Evolutionary conservation across 768 basidiomycete genomes (phyloP).

Genomic region (Termitomyces sp.): DNA sequence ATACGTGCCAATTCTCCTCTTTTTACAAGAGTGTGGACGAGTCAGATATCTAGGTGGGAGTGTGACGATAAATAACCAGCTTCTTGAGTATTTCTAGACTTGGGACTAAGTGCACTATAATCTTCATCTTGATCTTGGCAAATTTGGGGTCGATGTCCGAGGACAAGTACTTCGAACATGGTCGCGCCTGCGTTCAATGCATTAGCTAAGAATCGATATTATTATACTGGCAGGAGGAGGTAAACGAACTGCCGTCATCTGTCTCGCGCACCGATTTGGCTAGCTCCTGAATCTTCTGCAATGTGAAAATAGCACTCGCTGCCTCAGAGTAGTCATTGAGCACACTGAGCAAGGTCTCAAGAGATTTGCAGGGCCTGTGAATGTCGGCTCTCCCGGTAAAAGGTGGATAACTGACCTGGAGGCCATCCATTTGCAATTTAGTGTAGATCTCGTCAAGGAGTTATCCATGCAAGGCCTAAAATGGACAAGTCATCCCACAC

Average conservation of each 20-base stretch:
- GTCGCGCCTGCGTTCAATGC: conserved; percentile 58
- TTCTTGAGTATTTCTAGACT: too few species aligned
- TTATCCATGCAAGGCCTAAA: background rate
- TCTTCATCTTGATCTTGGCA: conserved; percentile 61
- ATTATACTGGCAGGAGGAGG: background rate
- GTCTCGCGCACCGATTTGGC: conserved; percentile 65
- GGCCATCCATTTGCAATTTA: conserved; percentile 8
- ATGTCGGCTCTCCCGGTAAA: conserved; percentile 64
- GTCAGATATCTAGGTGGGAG: background rate
- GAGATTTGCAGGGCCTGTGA: conserved; percentile 75
- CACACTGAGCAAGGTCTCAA: conserved; percentile 60
- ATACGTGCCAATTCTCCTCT: conserved; percentile 50
- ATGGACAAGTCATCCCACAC: conserved; percentile 1
- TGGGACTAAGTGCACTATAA: too few species aligned
- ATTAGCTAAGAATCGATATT: conserved; percentile 38
- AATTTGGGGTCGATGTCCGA: conserved; percentile 72
- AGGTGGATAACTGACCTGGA: conserved; percentile 8
- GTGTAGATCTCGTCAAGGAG: background rate
- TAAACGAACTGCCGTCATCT: conserved; percentile 44
- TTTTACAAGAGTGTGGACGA: conserved; percentile 41
- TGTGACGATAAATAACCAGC: conserved; percentile 47
- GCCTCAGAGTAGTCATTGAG: conserved; percentile 77
- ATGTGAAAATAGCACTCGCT: conserved; percentile 47
- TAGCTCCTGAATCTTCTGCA: conserved; percentile 79
- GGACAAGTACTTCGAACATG: conserved; percentile 65